Evolutionary conservation across 2,329 filamentous ascomycete species (phyloP).

Genomic region (Cladophialophora chaetospira): DNA sequence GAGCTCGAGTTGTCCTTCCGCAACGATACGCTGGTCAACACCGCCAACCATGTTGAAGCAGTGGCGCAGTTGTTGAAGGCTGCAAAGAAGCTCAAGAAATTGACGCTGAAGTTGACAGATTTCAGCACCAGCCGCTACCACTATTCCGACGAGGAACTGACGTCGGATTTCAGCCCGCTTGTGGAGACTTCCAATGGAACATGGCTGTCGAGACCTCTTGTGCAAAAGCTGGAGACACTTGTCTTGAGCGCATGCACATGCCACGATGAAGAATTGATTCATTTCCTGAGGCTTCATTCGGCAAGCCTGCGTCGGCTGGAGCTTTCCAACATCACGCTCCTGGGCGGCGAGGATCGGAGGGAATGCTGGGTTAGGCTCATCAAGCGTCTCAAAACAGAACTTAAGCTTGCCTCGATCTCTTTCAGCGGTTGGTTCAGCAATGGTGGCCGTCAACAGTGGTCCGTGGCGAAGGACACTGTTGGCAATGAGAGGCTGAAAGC

Average conservation of each 20-base stretch:
- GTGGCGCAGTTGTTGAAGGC: slow-evolving; percentile 20
- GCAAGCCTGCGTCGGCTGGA: slow-evolving; percentile 22
- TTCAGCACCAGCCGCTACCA: slow-evolving; percentile 18
- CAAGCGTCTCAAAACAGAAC: slow-evolving; percentile 22
- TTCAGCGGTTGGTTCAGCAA: slow-evolving; percentile 31
- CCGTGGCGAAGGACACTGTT: slow-evolving; percentile 26
- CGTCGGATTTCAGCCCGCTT: slow-evolving; percentile 21
- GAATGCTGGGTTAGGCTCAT: slow-evolving; percentile 30
- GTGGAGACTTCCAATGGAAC: slow-evolving; percentile 20
- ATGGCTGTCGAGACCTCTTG: slow-evolving; percentile 19
- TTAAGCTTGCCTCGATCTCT: slow-evolving; percentile 23
- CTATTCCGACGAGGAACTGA: slow-evolving; percentile 22
- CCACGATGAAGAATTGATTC: slow-evolving; percentile 27
- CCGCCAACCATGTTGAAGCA: slow-evolving; percentile 21
- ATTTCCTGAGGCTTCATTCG: slow-evolving; percentile 27
- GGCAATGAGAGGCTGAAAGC: slow-evolving; percentile 20
- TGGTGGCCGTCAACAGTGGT: slow-evolving; percentile 31
- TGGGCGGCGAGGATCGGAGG: slow-evolving; percentile 25
- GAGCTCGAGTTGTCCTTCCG: slow-evolving; percentile 26
- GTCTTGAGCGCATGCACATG: slow-evolving; percentile 25
- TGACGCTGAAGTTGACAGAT: slow-evolving; percentile 23
- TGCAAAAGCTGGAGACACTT: slow-evolving; percentile 22
- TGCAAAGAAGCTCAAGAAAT: slow-evolving; percentile 17
- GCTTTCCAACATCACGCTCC: slow-evolving; percentile 27
- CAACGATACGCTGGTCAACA: slow-evolving; percentile 15